Conservation (phyloP, 345 rosid species). For the Iberis pinnata region DNA sequence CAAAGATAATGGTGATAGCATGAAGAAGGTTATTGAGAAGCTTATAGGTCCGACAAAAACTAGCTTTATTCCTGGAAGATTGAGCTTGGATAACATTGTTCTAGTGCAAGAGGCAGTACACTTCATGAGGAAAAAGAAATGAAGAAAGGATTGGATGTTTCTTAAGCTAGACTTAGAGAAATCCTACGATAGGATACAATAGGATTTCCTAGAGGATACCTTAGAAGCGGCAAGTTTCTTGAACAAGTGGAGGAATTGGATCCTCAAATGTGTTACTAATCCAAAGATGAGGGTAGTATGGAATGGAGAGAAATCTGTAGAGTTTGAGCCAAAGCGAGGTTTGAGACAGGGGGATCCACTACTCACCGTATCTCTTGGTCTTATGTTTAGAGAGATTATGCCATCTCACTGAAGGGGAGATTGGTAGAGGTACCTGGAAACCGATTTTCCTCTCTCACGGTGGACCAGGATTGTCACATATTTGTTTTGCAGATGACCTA, state of each 20-base stretch:
- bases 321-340: background rate
- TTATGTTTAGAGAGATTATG: background rate
- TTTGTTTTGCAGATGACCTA: too few relatives aligned
- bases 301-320: background rate
- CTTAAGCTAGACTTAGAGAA: background rate
- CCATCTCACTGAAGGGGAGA: background rate
- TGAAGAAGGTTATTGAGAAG: background rate
- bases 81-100: background rate
- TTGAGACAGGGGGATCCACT: background rate
- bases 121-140: background rate
- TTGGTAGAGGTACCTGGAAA: background rate
- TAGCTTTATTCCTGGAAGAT: background rate
- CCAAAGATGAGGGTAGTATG: background rate
- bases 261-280: background rate
- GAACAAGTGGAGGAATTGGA: background rate
- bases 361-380: background rate
- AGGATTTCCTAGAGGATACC: background rate
- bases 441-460: too few relatives aligned
- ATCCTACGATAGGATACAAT: background rate
- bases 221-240: background rate
- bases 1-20: too few relatives aligned
- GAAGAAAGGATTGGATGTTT: background rate
- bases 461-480: too few relatives aligned
- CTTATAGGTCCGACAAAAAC: background rate
- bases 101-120: background rate